Evolutionary conservation across 345 rosid species (phyloP).

Genomic region (Clarkia xantiana): DNA sequence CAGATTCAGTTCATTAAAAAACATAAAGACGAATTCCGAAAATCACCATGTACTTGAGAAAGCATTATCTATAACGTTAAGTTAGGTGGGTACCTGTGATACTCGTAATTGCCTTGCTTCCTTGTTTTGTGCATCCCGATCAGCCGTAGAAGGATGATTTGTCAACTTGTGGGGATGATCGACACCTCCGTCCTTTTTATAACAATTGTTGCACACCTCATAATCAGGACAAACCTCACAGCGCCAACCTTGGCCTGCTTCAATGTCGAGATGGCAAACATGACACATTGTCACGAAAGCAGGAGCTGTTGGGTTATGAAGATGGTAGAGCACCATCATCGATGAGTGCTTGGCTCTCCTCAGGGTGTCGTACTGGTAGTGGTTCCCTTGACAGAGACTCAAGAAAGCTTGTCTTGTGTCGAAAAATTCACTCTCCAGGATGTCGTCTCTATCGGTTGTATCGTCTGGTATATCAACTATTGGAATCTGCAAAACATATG

Average conservation of each 20-base stretch:
- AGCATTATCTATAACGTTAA: too few relatives aligned
- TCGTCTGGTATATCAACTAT: conserved; percentile 58
- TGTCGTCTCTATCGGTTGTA: conserved; percentile 87
- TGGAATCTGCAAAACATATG: conserved; percentile 36
- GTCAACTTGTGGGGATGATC: conserved; percentile 97
- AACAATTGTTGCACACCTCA: conserved; percentile 84
- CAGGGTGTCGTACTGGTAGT: conserved; percentile 94
- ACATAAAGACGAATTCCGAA: too few relatives aligned
- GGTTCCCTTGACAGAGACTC: conserved; percentile 99
- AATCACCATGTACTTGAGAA: too few relatives aligned
- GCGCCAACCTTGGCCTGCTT: conserved; percentile 98
- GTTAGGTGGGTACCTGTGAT: conserved; percentile 34
- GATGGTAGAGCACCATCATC: conserved; percentile 99
- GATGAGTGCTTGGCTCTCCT: conserved; percentile 99
- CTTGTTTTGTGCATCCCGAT: conserved; percentile 91
- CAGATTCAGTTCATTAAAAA: too few relatives aligned
- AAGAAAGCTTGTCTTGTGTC: conserved; percentile 96
- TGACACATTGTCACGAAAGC: conserved; percentile 90
- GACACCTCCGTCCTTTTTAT: conserved; percentile 43
- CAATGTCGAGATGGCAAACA: conserved; percentile 74
- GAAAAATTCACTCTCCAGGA: conserved; percentile 93
- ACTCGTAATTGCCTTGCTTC: conserved; percentile 93
- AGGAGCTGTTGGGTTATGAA: conserved; percentile 97
- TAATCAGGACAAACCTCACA: conserved; percentile 96
- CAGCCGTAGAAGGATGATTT: conserved; percentile 74